Evolutionary conservation across 1,139 yeast species (phyloP), one percentile per base, ranked within the genome.

Genomic region (Suhomyces atakaporum): DNA sequence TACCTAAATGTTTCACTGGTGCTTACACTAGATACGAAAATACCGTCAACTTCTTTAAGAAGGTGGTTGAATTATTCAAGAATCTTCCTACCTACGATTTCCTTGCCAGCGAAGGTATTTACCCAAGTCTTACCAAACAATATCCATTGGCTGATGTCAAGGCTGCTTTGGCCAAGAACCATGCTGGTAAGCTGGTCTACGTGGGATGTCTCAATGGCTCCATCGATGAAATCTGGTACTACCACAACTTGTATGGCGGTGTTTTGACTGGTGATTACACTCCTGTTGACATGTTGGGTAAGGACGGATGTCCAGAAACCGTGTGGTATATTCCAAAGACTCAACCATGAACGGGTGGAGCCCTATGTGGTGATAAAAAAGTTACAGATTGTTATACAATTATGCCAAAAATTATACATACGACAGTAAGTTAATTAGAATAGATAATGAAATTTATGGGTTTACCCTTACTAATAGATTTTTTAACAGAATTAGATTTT

Each of bases 141-240:
- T 69, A 67, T 46, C 49, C 51, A 27, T 51, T 57, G 35, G 30
- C 47, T n/a, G 69, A 67, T 32, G 53, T 68, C 21, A 47, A 57
- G 41, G 47, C 35, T 5, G 72, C 73, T 1, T 63, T 68, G 44
- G 45, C 53, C 15, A 48, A 54, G 29, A 44, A 49, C 37, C 62
- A 60, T 42, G 53, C 49, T 25, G 68, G 61, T 24, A 56, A 57
- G 24, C 44, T 56, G 27, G 73, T 66, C 13, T 62, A 58, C 43
- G 54, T 68, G 38, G 69, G 69, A 5, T 68, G 74, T 49, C 42
- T 47, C 24, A 50, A 56, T 34, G 62, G 62, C 13, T 58, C 68
- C 31, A 53, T 68, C 29, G 57, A 60, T 39, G 69, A 68, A 47
- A 54, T 68, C 36, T 68, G 69, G 67, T 67, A 66, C 51, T 66